Conservation (phyloP, 768 basidiomycete species). For the Lactarius pseudohatsudake region DNA sequence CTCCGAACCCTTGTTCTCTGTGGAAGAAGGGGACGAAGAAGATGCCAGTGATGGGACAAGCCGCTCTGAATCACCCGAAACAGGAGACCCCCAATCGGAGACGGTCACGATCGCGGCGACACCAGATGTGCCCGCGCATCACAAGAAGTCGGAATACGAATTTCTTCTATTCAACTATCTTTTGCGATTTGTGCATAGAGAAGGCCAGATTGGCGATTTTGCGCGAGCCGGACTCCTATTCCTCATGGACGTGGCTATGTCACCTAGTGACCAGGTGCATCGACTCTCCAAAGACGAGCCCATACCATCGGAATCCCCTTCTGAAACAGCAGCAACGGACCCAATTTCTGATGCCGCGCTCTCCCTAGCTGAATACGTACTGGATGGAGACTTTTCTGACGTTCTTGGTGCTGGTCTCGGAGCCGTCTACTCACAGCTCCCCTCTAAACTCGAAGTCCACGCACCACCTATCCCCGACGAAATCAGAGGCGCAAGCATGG, state of each 20-base stretch:
- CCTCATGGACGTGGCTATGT: slow-evolving; percentile 94
- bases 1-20: slow-evolving; percentile 70
- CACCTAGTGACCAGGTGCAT: slow-evolving; percentile 57
- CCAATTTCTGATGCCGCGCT: slow-evolving; percentile 83
- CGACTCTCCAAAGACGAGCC: slow-evolving; percentile 41
- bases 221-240: slow-evolving; percentile 91
- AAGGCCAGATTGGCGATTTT: slow-evolving; percentile 91
- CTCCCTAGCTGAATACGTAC: slow-evolving; percentile 87
- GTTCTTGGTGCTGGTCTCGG: slow-evolving; percentile 91
- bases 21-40: slow-evolving; percentile 64
- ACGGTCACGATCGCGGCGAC: background rate
- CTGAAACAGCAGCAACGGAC: slow-evolving; percentile 42
- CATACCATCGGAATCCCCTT: slow-evolving; percentile 32
- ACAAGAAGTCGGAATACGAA: slow-evolving; percentile 84
- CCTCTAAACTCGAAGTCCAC: slow-evolving; percentile 78
- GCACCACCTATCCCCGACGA: slow-evolving; percentile 43
- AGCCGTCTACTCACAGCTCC: slow-evolving; percentile 89
- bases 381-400: slow-evolving; percentile 98
- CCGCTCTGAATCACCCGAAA: slow-evolving; percentile 28
- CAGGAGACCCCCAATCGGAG: slow-evolving; percentile 11
- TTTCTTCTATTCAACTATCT: slow-evolving; percentile 95
- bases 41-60: slow-evolving; percentile 37
- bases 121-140: slow-evolving; percentile 37
- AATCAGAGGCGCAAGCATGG: slow-evolving; percentile 56
- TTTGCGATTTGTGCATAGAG: slow-evolving; percentile 90